Percentiles rank a stretch among this genome's conserved stretches.
Conservation (phyloP, 805 yeast genomes). For the Zygosaccharomyces siamensis region DNA sequence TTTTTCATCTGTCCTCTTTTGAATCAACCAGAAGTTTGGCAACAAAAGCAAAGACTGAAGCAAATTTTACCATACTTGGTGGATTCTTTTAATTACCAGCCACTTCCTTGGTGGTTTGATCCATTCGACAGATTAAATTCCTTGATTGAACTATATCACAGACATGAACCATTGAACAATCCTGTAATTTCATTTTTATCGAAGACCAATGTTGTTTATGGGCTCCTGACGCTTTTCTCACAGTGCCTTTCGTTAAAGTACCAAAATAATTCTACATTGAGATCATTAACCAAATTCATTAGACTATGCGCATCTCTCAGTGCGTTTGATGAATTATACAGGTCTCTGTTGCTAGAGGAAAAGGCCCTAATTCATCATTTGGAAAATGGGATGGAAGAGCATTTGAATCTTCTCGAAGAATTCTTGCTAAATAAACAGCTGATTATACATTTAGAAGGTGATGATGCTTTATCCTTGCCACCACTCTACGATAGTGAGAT, state of each 20-base stretch:
- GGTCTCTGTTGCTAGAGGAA: conserved; percentile 24
- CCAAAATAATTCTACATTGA: conserved; percentile 17
- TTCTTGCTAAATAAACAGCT: conserved; percentile 19
- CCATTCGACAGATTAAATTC: conserved; percentile 25
- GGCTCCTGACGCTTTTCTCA: conserved; percentile 24
- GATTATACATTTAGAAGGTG: conserved; percentile 8
- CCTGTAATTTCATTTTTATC: conserved; percentile 25
- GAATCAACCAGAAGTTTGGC: conserved; percentile 10
- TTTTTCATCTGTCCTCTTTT: conserved; percentile 21
- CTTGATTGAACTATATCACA: conserved; percentile 24
- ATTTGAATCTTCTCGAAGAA: conserved; percentile 18
- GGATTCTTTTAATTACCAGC: conserved; percentile 21
- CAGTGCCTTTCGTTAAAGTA: conserved; percentile 19
- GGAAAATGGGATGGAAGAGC: conserved; percentile 23
- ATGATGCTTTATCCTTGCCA: conserved; percentile 14
- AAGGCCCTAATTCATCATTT: conserved; percentile 19
- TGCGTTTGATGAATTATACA: conserved; percentile 27
- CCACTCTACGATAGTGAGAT: conserved; percentile 25
- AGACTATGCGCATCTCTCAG: conserved; percentile 28
- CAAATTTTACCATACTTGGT: conserved; percentile 27
- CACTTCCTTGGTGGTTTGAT: conserved; percentile 34
- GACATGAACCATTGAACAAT: conserved; percentile 23
- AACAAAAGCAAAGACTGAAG: conserved; percentile 15
- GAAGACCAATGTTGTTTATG: conserved; percentile 23
- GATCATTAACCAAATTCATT: conserved; percentile 23